phyloP scores from a whole-genome alignment of 2,329 filamentous ascomycete species.

The Niveomyces coronatus region DNA sequence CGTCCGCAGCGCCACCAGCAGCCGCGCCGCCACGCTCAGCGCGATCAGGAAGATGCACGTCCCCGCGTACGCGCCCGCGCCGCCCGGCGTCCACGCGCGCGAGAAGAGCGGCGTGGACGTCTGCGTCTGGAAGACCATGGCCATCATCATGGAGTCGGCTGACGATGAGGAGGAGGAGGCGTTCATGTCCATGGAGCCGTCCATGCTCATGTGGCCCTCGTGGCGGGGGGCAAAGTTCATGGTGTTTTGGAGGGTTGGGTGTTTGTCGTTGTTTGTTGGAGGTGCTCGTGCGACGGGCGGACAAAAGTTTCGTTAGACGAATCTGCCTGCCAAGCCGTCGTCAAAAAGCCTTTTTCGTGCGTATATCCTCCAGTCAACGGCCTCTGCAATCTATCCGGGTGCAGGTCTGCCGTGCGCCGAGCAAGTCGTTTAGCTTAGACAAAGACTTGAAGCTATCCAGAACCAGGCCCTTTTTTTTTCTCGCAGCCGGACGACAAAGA shows the following conservation, averaged over 20 bases:
- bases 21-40: conserved; percentile 59
- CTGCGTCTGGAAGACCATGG: conserved; percentile 50
- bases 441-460: no score
- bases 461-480: no score
- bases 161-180: neutral
- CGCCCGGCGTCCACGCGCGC: conserved; percentile 60
- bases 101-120: conserved; percentile 46
- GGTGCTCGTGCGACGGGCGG: neutral
- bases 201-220: conserved; percentile 4
- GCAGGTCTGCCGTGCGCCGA: no score
- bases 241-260: neutral
- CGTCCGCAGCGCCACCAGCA: conserved; percentile 61
- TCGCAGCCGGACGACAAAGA: no score
- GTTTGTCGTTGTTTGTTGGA: neutral
- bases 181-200: conserved; percentile 8
- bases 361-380: no score
- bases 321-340: no score
- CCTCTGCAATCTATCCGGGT: no score
- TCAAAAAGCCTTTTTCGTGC: no score
- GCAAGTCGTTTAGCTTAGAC: no score
- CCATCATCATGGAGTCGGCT: conserved; percentile 23
- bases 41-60: conserved; percentile 86
- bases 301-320: no score
- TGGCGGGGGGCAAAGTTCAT: conserved; percentile 5
- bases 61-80: conserved; percentile 64